These are phyloP conservation scores for Corchorus capsularis DNA, from an alignment of 345 rosid species.

Conservation along the genomic window DNA sequence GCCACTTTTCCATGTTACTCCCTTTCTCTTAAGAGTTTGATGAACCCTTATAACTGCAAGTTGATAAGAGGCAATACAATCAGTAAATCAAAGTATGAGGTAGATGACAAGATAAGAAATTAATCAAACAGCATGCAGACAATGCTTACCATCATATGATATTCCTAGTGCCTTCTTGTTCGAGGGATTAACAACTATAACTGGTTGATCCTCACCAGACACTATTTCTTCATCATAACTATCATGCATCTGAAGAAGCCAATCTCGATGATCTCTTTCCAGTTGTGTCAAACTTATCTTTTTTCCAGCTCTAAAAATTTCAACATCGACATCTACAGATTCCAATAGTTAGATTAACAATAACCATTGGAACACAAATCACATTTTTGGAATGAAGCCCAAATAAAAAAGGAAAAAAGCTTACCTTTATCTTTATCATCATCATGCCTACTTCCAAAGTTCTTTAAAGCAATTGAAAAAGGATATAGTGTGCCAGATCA, in stretches of 20 bases:
- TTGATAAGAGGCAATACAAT: conserved; percentile 14
- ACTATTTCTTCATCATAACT: conserved; percentile 59
- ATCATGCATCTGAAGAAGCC: conserved; percentile 72
- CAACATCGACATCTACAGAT: conserved; percentile 43
- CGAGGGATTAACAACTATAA: conserved; percentile 39
- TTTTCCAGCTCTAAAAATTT: conserved; percentile 45
- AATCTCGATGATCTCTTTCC: conserved; percentile 58
- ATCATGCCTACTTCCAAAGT: conserved; percentile 43
- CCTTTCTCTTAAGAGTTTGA: conserved; percentile 45
- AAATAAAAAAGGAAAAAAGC: neutral
- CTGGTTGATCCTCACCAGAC: conserved; percentile 59
- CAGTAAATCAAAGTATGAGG: conserved; percentile 13
- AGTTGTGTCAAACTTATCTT: conserved; percentile 36
- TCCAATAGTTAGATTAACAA: conserved; percentile 9
- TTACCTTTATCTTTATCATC: conserved; percentile 58
- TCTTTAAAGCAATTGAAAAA: conserved; percentile 58
- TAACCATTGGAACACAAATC: neutral
- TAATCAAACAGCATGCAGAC: neutral
- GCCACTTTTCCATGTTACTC: conserved; percentile 50
- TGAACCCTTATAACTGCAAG: conserved; percentile 67
- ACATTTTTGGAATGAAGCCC: neutral
- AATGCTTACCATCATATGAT: conserved; percentile 57
- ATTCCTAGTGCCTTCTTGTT: conserved; percentile 58
- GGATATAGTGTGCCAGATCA: conserved; percentile 60
- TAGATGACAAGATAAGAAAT: neutral